Evolutionary conservation across 495 filamentous ascomycete species (phyloP), one percentile per base, ranked within the genome.

Genomic region (Lophiotrema nucula): DNA sequence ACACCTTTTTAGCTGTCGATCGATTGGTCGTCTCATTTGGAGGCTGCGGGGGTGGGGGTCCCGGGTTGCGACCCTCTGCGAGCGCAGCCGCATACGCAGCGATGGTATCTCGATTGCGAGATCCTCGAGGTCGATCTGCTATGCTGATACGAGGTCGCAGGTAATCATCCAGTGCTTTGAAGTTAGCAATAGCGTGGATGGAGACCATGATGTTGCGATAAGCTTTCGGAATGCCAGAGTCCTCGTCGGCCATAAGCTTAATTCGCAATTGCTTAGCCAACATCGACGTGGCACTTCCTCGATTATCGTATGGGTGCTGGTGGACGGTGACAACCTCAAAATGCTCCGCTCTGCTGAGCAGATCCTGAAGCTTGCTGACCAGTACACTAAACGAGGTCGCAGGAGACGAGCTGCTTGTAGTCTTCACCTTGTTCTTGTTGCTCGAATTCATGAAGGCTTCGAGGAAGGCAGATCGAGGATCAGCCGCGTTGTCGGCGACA

Each of bases 171-270:
- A 99, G 74, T 1, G 93, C 88, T 69, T 97, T 97, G 73, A 99
- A 97, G 0, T 91, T 96, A 8, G 95, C 92, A 69, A 99, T 97
- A 25, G 95, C 95, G 72, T 99, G 95, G 58, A 99, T 97, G 4
- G 90, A 92, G 15, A 99, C 92, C 86, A 95, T 96, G 59, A 97
- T 90, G 57, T 91, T 96, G 27, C 87, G 83, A 65, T 92, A 97
- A 13, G 84, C 75, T 21, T 82, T 79, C 22, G 92, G 92, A 46
- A 97, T 90, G 24, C 95, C 0, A 3, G 89, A 89, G 33, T 89
- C 88, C 1, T 97, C 93, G 54, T 96, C 92, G 1, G 93, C 91
- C 21, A 91, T 82, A 10, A 99, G 76, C 67, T 89, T 91, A 15
- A 99, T 81, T 23, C 91, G 85, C 23, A 99, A 81, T 66, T 99